A percentile compares a stretch with the other conserved stretches of the same genome.
phyloP scores from a whole-genome alignment of 2,329 filamentous ascomycete species.

The Colletotrichum simmondsii region DNA sequence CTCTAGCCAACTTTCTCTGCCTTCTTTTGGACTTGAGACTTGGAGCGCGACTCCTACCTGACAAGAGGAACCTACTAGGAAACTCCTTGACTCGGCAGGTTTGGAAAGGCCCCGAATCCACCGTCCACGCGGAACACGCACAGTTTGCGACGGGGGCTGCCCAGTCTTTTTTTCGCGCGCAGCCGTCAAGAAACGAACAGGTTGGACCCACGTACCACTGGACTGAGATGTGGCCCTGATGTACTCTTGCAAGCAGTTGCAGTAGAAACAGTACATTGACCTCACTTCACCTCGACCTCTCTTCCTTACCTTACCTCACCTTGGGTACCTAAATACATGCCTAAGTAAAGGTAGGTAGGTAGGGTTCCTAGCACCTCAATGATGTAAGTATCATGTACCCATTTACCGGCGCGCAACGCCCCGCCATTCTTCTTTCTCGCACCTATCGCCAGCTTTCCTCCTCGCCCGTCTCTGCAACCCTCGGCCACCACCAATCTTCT shows the following conservation, averaged over 20 bases:
- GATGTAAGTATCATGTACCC: conserved; percentile 1
- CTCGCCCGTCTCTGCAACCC: not conserved
- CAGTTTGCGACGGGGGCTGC: not conserved
- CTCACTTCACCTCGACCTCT: not conserved
- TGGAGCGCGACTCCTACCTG: not conserved
- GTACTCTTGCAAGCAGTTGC: not conserved
- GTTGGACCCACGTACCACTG: not conserved
- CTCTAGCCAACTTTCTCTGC: conserved; percentile 12
- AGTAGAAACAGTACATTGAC: conserved; percentile 5
- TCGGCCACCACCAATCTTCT: not conserved
- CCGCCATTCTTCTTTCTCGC: not conserved
- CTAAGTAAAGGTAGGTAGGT: not conserved
- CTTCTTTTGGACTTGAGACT: not conserved
- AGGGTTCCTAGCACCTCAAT: not conserved
- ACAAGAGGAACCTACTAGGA: not conserved
- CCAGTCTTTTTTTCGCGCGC: not conserved
- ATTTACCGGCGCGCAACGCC: conserved; percentile 4
- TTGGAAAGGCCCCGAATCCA: conserved; percentile 3
- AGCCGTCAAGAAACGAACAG: not conserved
- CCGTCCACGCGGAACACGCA: not conserved
- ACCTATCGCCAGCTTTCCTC: conserved; percentile 21
- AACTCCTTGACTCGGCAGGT: not conserved
- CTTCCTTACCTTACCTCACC: not conserved
- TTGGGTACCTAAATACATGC: not conserved
- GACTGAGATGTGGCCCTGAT: not conserved